Evolutionary conservation across 2,329 filamentous ascomycete species (phyloP).

Genomic region (Lasiodiplodia sp.): DNA sequence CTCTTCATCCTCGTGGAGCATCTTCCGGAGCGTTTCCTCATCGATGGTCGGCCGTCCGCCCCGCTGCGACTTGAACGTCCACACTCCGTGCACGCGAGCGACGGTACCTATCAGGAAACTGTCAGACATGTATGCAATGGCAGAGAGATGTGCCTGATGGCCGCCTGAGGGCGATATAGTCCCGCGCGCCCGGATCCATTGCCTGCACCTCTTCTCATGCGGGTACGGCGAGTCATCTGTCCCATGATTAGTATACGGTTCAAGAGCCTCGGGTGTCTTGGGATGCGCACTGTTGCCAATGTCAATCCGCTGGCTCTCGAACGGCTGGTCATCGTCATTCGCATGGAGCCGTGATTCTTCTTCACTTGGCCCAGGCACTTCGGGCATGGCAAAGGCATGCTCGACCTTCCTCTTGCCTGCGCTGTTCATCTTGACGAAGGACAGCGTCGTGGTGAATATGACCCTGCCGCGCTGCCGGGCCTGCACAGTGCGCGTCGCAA

Average conservation of each 20-base stretch:
- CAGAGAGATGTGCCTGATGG: slow-evolving; percentile 80
- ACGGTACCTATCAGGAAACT: slow-evolving; percentile 93
- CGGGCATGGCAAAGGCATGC: slow-evolving; percentile 67
- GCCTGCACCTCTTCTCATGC: slow-evolving; percentile 69
- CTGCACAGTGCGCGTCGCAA: slow-evolving; percentile 94
- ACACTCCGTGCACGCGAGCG: slow-evolving; percentile 79
- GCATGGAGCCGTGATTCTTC: slow-evolving; percentile 42
- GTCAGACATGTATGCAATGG: slow-evolving; percentile 92
- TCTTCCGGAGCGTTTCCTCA: slow-evolving; percentile 53
- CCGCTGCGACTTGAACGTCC: slow-evolving; percentile 68
- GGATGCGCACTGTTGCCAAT: slow-evolving; percentile 60
- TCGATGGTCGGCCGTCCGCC: slow-evolving; percentile 48
- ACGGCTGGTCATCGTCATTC: slow-evolving; percentile 56
- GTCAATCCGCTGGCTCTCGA: slow-evolving; percentile 64
- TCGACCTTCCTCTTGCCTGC: slow-evolving; percentile 65
- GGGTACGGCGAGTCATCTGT: slow-evolving; percentile 58
- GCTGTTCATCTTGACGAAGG: slow-evolving; percentile 75
- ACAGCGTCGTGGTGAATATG: slow-evolving; percentile 96
- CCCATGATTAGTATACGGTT: slow-evolving; percentile 33
- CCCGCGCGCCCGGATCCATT: slow-evolving; percentile 79
- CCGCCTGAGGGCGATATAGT: slow-evolving; percentile 76
- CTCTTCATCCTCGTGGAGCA: slow-evolving; percentile 55
- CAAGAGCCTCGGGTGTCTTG: neutral
- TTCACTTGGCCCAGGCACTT: slow-evolving; percentile 55
- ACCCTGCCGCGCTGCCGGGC: slow-evolving; percentile 85